Evolutionary conservation across 306 rosid genomes (phyloP).

Genomic region (Biancaea sappan): DNA sequence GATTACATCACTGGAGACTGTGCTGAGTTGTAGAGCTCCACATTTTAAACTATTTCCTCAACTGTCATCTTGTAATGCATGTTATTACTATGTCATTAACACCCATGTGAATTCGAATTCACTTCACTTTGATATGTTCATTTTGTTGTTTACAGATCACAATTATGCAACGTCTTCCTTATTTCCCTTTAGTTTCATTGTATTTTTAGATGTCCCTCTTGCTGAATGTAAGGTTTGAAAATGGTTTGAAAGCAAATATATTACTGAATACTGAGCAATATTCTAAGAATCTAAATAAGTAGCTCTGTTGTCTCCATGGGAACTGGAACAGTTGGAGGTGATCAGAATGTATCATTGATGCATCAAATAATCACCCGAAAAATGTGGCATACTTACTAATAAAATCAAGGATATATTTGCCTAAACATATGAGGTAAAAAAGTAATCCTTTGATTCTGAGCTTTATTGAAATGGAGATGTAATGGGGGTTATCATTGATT

Average conservation of each 20-base stretch:
- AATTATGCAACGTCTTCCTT: constrained; percentile 18
- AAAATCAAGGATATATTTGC: not conserved
- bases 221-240: not conserved
- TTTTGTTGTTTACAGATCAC: constrained; percentile 9
- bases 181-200: not conserved
- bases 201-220: constrained; percentile 23
- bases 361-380: constrained; percentile 3
- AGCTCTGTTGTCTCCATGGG: not conserved
- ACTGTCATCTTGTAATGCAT: not conserved
- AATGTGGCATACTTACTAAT: not conserved
- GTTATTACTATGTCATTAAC: not conserved
- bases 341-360: not conserved
- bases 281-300: not conserved
- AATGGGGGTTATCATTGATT: constrained; percentile 1
- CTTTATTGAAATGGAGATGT: constrained; percentile 7
- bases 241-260: not conserved
- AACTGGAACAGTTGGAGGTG: constrained; percentile 6
- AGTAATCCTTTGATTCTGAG: constrained; percentile 1
- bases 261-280: not conserved
- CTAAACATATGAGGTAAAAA: not conserved
- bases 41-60: constrained; percentile 23
- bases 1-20: constrained; percentile 1
- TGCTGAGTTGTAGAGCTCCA: not conserved
- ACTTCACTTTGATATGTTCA: constrained; percentile 11
- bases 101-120: constrained; percentile 10